Evolutionary conservation across 2,329 filamentous ascomycete genomes (phyloP).

Genomic region (Aspergillus texensis): DNA sequence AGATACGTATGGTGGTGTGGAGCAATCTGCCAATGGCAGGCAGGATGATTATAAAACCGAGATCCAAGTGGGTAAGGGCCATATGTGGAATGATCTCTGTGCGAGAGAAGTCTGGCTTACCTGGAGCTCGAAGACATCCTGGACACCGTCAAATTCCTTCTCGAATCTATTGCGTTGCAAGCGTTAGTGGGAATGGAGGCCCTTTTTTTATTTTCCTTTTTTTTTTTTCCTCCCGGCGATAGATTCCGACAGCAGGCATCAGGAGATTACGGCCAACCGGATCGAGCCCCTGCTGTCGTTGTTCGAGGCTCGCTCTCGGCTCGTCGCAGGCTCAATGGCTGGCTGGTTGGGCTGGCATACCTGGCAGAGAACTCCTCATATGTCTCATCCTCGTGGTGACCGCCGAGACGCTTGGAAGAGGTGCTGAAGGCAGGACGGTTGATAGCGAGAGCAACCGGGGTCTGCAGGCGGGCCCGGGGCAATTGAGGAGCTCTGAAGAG

Average conservation of each 20-base stretch:
- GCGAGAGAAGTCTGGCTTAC: slow-evolving; percentile 56
- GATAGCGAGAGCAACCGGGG: slow-evolving; percentile 56
- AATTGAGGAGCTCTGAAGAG: slow-evolving; percentile 67
- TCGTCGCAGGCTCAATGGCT: slow-evolving; percentile 28
- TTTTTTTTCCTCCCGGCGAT: slow-evolving; percentile 9
- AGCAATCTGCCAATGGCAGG: slow-evolving; percentile 19
- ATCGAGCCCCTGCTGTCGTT: background rate
- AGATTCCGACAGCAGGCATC: slow-evolving; percentile 5
- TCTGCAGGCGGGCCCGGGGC: slow-evolving; percentile 61
- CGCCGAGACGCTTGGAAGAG: slow-evolving; percentile 58
- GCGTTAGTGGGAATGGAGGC: slow-evolving; percentile 34
- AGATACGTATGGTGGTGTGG: background rate
- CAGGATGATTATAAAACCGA: slow-evolving; percentile 17
- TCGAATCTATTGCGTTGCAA: slow-evolving; percentile 73
- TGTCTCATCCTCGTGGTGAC: slow-evolving; percentile 85
- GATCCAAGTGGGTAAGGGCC: slow-evolving; percentile 10
- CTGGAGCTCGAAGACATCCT: slow-evolving; percentile 99
- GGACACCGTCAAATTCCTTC: slow-evolving; percentile 97
- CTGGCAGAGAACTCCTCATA: slow-evolving; percentile 98
- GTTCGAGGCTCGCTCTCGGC: slow-evolving; percentile 9
- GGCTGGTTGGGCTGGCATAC: slow-evolving; percentile 57
- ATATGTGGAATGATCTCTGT: background rate
- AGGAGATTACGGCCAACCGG: slow-evolving; percentile 10
- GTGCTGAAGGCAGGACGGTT: slow-evolving; percentile 63
- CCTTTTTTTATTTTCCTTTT: slow-evolving; percentile 3